Conservation (phyloP, 2,329 filamentous ascomycete genomes). For the Apiospora marii region DNA sequence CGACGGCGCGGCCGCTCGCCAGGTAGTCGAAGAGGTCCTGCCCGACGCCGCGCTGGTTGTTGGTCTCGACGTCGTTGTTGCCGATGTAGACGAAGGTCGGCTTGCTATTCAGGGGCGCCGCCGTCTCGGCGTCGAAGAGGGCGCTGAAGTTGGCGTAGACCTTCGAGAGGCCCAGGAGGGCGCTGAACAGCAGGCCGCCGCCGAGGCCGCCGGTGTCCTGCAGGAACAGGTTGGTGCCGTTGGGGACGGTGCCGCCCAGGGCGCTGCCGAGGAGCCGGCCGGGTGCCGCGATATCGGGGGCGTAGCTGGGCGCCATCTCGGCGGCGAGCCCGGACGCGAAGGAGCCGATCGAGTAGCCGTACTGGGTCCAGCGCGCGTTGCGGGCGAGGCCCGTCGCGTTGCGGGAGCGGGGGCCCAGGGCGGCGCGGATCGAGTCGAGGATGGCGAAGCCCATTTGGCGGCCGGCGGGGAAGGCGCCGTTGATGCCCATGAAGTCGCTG, state of each 20-base stretch:
- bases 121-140: neutral
- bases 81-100: neutral
- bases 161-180: neutral
- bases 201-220: neutral
- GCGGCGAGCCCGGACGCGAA: neutral
- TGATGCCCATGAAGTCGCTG: neutral
- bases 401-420: neutral
- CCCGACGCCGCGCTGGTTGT: neutral
- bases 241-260: neutral
- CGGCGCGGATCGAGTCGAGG: neutral
- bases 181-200: slow-evolving; percentile 3
- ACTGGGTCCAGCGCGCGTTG: neutral
- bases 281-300: neutral
- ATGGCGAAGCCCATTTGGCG: slow-evolving; percentile 11
- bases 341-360: slow-evolving; percentile 12
- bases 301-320: slow-evolving; percentile 9
- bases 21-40: neutral
- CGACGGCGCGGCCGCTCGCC: neutral
- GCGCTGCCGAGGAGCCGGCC: neutral
- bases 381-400: neutral
- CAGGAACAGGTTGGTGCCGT: neutral
- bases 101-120: neutral
- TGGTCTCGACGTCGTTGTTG: neutral
- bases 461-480: neutral
- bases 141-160: slow-evolving; percentile 19